These are phyloP conservation scores for Diplosphaera chodatii DNA, from an alignment of 139 green algal species.

Conservation along the genomic window DNA sequence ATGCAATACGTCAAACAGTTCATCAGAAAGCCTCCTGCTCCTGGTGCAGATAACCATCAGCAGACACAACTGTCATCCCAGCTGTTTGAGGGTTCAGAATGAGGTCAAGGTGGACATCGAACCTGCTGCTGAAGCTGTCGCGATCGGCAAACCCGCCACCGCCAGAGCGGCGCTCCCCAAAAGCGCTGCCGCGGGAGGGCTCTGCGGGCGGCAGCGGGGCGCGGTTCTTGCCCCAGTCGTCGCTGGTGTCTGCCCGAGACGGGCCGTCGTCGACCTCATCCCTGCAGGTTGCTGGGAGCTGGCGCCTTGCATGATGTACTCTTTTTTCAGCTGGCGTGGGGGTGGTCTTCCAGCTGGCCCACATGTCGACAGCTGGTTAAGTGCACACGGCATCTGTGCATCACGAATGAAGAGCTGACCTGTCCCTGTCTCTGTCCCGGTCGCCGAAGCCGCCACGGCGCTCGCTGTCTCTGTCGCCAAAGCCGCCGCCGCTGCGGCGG, in stretches of 20 bases:
- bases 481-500: not conserved
- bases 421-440: not conserved
- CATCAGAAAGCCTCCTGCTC: too few species aligned
- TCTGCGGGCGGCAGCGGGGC: constrained; percentile 39
- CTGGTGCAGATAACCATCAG: too few species aligned
- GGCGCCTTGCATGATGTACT: too few species aligned
- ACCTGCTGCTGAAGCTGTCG: not conserved
- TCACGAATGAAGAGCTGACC: not conserved
- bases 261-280: constrained; percentile 27
- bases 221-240: constrained; percentile 62
- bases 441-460: constrained; percentile 7
- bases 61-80: too few species aligned
- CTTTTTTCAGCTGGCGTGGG: too few species aligned
- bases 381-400: too few species aligned
- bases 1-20: too few species aligned
- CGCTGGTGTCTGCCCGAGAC: constrained; percentile 47
- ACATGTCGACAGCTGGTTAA: too few species aligned
- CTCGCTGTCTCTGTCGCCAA: not conserved
- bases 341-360: too few species aligned
- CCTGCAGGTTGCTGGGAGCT: not conserved
- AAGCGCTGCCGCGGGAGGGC: constrained; percentile 5
- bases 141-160: constrained; percentile 4
- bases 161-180: constrained; percentile 5
- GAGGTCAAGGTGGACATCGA: not conserved
- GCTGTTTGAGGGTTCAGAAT: too few species aligned